Base-by-base conservation (phyloP, 257 asterid genomes). In the Lycium ferocissimum region DNA sequence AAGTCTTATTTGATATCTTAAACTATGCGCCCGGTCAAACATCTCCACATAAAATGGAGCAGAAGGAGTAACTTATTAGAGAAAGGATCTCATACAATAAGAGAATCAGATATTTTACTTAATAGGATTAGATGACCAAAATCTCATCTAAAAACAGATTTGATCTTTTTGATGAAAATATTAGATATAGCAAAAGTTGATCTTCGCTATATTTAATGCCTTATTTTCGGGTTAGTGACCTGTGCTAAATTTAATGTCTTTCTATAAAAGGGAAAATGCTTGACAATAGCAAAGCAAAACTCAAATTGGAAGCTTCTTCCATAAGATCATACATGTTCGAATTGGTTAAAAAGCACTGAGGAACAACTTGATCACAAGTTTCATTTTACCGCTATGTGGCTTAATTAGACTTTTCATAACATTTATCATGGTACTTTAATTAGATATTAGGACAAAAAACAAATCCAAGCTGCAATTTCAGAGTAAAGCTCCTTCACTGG, bases 1-100 rank as follows among this genome's bases (percentile, higher is more conserved):
- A 11, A 73, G 37, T 45, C 6, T 9, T 6, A 49, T 20, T 20
- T 12, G 20, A 73, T n/a, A 43, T 73, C 80, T n/a, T 45, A 11
- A 45, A n/a, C 38, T 45, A 5, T 22, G 11, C 11, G 58, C 80
- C 12, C 10, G 18, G 17, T n/a, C 57, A 22, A 73, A 45, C 33
- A 45, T 35, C 80, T 71, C 35, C 18, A 72, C 80, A 43, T 72
- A 18, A 72, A 20, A 18, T 72, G 80, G 80, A 12, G 22, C 15
- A 0, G 35, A 26, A 38, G 11, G 80, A 45, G 58, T n/a, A 47
- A 49, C 22, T 49, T 49, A 13, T 75, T 13, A 12, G n/a, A 49
- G 80, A 47, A 69, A 37, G 76, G 51, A 69, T 43, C 37, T 72
- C 17, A 72, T 72, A n/a, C 57, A 43, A 72, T 61, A 63, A 63